phyloP scores from a whole-genome alignment of 2,329 filamentous ascomycete species.

The Elsinoe fawcettii region DNA sequence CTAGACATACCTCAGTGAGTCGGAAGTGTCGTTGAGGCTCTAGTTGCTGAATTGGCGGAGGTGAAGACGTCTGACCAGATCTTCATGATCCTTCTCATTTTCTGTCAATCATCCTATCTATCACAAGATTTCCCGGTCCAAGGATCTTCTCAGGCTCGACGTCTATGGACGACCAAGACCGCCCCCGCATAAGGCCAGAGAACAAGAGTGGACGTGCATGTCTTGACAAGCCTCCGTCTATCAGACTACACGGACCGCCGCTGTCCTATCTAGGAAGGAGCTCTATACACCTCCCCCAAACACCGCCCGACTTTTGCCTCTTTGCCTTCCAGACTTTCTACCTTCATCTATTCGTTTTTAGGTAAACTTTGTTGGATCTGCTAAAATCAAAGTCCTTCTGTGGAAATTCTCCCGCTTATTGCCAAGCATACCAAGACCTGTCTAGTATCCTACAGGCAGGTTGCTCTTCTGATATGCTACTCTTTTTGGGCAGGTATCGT shows the following conservation, averaged over 20 bases:
- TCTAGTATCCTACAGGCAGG: slow-evolving; percentile 14
- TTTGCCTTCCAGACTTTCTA: neutral
- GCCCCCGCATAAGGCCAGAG: slow-evolving; percentile 5
- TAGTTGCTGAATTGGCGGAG: no score
- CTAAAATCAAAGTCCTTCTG: neutral
- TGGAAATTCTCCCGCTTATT: slow-evolving; percentile 9
- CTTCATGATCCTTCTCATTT: neutral
- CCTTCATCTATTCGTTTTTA: neutral
- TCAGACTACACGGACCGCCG: slow-evolving; percentile 1
- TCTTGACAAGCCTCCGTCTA: slow-evolving; percentile 12
- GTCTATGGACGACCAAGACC: neutral
- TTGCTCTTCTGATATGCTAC: slow-evolving; percentile 12
- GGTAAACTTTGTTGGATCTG: slow-evolving; percentile 4
- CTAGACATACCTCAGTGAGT: no score
- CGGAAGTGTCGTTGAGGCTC: no score
- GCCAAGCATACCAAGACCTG: slow-evolving; percentile 12
- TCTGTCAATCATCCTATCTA: neutral
- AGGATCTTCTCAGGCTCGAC: neutral
- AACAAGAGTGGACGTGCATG: slow-evolving; percentile 14
- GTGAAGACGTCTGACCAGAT: neutral
- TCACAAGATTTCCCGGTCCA: neutral
- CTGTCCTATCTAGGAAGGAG: slow-evolving; percentile 13
- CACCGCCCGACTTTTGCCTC: neutral
- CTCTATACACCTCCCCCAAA: neutral
- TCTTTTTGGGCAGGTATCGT: slow-evolving; percentile 13